Conservation (phyloP, 2,329 filamentous ascomycete species). For the Colletotrichum abscissum region DNA sequence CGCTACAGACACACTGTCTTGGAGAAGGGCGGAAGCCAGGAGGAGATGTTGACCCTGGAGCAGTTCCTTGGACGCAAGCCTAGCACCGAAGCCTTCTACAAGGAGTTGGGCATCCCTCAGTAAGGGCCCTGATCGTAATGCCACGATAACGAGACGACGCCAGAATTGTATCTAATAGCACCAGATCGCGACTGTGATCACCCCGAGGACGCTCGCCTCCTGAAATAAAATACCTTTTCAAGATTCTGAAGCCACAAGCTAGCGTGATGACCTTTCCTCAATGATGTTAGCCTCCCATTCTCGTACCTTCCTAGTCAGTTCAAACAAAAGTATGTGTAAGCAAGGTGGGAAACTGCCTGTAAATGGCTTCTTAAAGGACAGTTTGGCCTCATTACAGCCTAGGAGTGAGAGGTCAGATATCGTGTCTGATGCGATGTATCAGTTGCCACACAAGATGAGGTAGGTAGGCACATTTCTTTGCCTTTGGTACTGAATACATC, state of each 20-base stretch:
- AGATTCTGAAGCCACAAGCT: too few species aligned
- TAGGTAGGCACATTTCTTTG: too few species aligned
- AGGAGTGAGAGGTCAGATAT: too few species aligned
- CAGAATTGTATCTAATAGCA: constrained; percentile 14
- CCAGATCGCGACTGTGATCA: constrained; percentile 9
- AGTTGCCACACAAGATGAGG: too few species aligned
- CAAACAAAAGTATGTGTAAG: too few species aligned
- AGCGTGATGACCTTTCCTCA: too few species aligned
- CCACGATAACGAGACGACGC: neutral
- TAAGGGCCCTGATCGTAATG: constrained; percentile 15
- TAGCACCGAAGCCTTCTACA: constrained; percentile 82
- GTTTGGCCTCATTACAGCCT: too few species aligned
- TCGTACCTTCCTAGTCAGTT: too few species aligned
- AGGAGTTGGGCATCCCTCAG: constrained; percentile 70
- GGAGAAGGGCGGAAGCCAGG: constrained; percentile 80
- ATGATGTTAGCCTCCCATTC: too few species aligned
- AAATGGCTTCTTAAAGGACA: too few species aligned
- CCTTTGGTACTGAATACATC: too few species aligned
- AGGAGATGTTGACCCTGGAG: constrained; percentile 84
- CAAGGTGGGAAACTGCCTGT: rapidly evolving
- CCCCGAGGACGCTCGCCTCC: neutral
- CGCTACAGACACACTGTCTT: constrained; percentile 83
- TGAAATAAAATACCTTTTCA: neutral
- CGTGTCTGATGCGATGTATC: rapidly evolving
- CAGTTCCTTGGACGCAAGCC: constrained; percentile 83